Evolutionary conservation across 2,329 filamentous ascomycete genomes (phyloP), one percentile per base, ranked within the genome.

Genomic region (Metarhizium robertsii): DNA sequence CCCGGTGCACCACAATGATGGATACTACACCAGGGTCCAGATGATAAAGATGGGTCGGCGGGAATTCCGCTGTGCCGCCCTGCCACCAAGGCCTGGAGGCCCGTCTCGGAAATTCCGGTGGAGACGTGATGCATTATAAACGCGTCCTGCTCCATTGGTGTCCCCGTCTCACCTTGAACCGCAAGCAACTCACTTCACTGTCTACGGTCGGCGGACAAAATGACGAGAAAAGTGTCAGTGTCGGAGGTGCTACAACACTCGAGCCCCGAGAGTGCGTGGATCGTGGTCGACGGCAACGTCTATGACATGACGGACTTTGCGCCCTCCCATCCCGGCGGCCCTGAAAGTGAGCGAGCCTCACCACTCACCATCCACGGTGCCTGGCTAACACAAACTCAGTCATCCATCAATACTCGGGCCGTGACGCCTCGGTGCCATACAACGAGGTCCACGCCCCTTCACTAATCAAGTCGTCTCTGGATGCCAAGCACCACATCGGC

Each of bases 211-310:
- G 32, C 32, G 32, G 45, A 30, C 49, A 51, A 38, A 7, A 51
- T 51, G 49, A 29, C 30, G 36, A 51, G 36, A 40, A 36, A 20
- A 40, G 36, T 51, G 7, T 20, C 49, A 5, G 32, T 20, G 6
- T 36, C 32, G 2, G 49, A 51, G 25, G 11, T 51, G 18, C n/a
- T 20, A 6, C 10, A 38, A 0, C 49, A 51, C 32, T 18, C 16
- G 13, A 38, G 14, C 5, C n/a, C 32, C 14, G 68, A 74, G 14
- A 75, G 83, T 61, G 73, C 79, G 61, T 88, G 85, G 86, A 78
- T 88, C 57, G 83, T 86, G 25, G 78, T 88, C n/a, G 79, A 87
- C 62, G 78, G 78, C 42, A 74, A 78, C 55, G 83, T 87, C 45
- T 88, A 84, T 72, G 83, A 89, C 66, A 70, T 65, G 25, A 63